These are phyloP conservation scores for Rickenella mellea DNA, from an alignment of 768 basidiomycete genomes.

Conservation along the genomic window DNA sequence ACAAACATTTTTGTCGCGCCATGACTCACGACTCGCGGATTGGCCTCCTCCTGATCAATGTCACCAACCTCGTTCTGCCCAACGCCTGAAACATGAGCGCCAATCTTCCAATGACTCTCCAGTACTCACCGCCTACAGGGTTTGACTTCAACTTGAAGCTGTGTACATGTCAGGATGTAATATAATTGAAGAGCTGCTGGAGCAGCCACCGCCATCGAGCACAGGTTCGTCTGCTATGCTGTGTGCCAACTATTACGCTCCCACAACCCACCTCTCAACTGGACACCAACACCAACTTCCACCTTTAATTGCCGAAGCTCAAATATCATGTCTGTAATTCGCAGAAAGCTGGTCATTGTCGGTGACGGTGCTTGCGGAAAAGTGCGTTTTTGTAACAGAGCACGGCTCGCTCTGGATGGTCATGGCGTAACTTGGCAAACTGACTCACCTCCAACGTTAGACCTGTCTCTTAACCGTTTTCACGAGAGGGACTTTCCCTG, in stretches of 20 bases:
- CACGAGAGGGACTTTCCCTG: slow-evolving; percentile 93
- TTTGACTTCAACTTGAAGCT: slow-evolving; percentile 16
- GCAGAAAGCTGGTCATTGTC: slow-evolving; percentile 98
- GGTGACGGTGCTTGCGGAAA: slow-evolving; percentile 98
- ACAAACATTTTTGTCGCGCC: too few relatives aligned
- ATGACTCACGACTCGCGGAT: too few relatives aligned
- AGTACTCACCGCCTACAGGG: slow-evolving; percentile 17
- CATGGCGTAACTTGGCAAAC: neutral
- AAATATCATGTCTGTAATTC: slow-evolving; percentile 86
- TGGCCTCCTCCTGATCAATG: too few relatives aligned
- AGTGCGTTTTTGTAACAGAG: slow-evolving; percentile 29
- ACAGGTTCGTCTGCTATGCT: neutral
- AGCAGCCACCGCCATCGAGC: neutral
- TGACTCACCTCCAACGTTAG: slow-evolving; percentile 25
- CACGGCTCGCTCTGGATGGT: neutral
- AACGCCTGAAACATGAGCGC: slow-evolving; percentile 75
- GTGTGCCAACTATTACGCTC: too few relatives aligned
- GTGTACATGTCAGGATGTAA: too few relatives aligned
- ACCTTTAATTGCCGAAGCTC: too few relatives aligned
- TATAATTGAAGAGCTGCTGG: neutral
- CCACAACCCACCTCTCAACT: too few relatives aligned
- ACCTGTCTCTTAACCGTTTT: slow-evolving; percentile 94
- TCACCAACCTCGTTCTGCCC: slow-evolving; percentile 75
- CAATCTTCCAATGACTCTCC: slow-evolving; percentile 53
- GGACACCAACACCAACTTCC: too few relatives aligned